A percentile compares a stretch with the other conserved stretches of the same genome.
These are phyloP conservation scores for Naganishia sp. DNA, from an alignment of 1,284 basidiomycete species.

Conservation along the genomic window DNA sequence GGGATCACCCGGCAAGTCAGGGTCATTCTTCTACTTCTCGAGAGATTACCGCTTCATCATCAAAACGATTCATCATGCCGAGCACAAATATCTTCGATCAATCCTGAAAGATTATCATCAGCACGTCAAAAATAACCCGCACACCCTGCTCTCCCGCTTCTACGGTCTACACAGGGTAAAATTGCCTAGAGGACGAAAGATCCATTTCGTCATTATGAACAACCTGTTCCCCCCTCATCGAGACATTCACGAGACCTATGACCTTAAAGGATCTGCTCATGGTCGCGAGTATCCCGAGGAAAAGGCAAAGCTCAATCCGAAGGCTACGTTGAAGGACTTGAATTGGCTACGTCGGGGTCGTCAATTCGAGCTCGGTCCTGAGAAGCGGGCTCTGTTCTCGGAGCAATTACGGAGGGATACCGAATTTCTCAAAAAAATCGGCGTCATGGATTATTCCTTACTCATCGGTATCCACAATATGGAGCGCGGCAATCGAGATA, in stretches of 20 bases:
- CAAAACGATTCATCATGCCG: slow-evolving; percentile 93
- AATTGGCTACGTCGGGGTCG: slow-evolving; percentile 89
- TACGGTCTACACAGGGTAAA: slow-evolving; percentile 98
- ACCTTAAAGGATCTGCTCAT: slow-evolving; percentile 91
- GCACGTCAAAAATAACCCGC: slow-evolving; percentile 87
- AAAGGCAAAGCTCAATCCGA: slow-evolving; percentile 73
- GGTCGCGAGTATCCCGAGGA: slow-evolving; percentile 87
- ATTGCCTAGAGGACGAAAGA: slow-evolving; percentile 87
- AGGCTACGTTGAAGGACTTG: slow-evolving; percentile 90
- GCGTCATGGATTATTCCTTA: slow-evolving; percentile 96
- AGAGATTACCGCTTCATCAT: slow-evolving; percentile 99
- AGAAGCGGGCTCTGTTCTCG: slow-evolving; percentile 84
- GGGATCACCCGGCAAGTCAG: slow-evolving; percentile 97
- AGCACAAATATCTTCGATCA: slow-evolving; percentile 87
- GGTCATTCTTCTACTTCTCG: slow-evolving; percentile 99
- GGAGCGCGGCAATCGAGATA: slow-evolving; percentile 85
- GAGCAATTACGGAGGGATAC: slow-evolving; percentile 87
- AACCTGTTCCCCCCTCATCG: slow-evolving; percentile 97
- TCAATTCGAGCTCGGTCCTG: slow-evolving; percentile 83
- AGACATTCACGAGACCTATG: slow-evolving; percentile 97
- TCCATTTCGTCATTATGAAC: slow-evolving; percentile 99
- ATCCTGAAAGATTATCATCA: slow-evolving; percentile 84
- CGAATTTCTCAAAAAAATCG: slow-evolving; percentile 75
- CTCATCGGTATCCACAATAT: slow-evolving; percentile 94
- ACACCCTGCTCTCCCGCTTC: slow-evolving; percentile 89